phyloP scores from a whole-genome alignment of 2,329 filamentous ascomycete genomes.

The Colletotrichum caudatum region DNA sequence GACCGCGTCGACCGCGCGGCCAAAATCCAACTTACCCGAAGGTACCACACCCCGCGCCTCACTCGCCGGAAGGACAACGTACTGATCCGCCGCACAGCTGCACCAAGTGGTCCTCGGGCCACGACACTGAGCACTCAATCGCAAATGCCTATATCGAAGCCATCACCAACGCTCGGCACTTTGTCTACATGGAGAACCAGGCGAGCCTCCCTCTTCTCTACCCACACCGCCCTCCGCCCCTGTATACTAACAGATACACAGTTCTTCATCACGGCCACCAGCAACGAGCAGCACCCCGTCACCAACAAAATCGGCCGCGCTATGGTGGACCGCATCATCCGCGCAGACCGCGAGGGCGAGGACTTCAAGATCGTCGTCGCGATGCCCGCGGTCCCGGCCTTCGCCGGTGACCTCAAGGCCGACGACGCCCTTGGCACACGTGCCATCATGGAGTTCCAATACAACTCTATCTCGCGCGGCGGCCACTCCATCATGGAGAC shows the following conservation, averaged over 20 bases:
- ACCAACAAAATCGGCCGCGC: conserved; percentile 83
- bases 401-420: conserved; percentile 81
- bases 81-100: conserved; percentile 50
- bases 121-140: conserved; percentile 78
- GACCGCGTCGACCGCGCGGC: conserved; percentile 45
- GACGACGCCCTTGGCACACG: conserved; percentile 81
- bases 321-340: conserved; percentile 81
- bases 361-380: conserved; percentile 80
- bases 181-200: conserved; percentile 84
- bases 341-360: conserved; percentile 73
- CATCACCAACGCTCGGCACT: conserved; percentile 77
- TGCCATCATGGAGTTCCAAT: conserved; percentile 91
- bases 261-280: conserved; percentile 89
- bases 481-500: conserved; percentile 82
- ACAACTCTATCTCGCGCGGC: conserved; percentile 81
- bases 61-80: background rate
- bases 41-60: conserved; percentile 49
- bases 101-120: conserved; percentile 65
- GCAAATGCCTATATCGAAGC: conserved; percentile 84
- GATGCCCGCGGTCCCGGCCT: conserved; percentile 85
- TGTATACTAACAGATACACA: conserved; percentile 48
- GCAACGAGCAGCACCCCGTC: conserved; percentile 76
- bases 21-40: conserved; percentile 65
- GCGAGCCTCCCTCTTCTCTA: conserved; percentile 46
- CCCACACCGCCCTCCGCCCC: conserved; percentile 14